phyloP scores from a whole-genome alignment of 2,329 filamentous ascomycete genomes.

The Magnaporthales sp. region DNA sequence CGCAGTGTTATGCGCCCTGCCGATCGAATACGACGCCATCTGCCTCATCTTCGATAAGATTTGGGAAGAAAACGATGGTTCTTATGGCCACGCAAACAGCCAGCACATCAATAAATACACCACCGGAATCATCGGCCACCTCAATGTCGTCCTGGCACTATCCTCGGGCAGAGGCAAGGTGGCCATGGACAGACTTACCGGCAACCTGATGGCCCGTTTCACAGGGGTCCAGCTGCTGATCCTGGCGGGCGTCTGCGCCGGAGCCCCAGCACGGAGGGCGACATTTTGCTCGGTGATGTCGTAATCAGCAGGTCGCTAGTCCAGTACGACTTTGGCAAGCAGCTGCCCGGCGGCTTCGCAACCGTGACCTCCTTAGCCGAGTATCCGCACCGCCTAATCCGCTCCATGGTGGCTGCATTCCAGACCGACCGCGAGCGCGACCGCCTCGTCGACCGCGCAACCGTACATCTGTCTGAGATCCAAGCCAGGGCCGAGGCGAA shows the following conservation, averaged over 20 bases:
- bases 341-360: not conserved
- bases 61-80: not conserved
- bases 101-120: constrained; percentile 17
- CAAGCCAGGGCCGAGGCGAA: not conserved
- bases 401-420: not conserved
- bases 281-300: not conserved
- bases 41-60: not conserved
- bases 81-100: not conserved
- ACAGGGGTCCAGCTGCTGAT: not conserved
- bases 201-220: not conserved
- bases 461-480: not conserved
- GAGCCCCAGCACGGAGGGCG: not conserved
- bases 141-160: not conserved
- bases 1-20: not conserved
- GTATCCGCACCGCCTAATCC: not conserved
- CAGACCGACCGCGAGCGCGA: not conserved
- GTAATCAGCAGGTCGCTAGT: not conserved
- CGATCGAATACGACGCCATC: not conserved
- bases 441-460: not conserved
- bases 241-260: not conserved
- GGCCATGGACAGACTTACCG: not conserved
- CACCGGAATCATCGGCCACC: constrained; percentile 6
- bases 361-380: not conserved
- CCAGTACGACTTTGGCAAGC: not conserved
- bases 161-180: too few relatives aligned